Base-by-base conservation (phyloP, 257 asterid species). In the Ocimum tenuiflorum region DNA sequence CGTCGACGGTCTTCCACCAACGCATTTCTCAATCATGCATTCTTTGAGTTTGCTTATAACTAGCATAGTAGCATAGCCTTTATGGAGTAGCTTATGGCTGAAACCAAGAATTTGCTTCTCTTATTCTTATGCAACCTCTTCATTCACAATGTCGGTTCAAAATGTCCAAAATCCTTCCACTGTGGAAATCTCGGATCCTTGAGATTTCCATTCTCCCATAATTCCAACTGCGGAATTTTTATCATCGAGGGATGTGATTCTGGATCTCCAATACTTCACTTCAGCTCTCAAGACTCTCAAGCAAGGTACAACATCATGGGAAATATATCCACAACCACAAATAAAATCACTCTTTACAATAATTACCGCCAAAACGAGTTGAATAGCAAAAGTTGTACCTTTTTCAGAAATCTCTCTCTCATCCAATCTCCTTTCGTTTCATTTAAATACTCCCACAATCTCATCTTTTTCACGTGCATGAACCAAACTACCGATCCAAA, bases 181-280 rank as follows among this genome's bases (percentile, higher is more conserved):
- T 24, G 60, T 24, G 60, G 41, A 7, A 4, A 0, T 53, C 20
- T 53, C 12, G 60, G 60, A 9, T 22, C 20, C 11, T 41, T 57
- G 48, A 13, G 15, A 35, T 35, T 57, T 8, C 45, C 63, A 1
- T 36, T 36, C 3, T 3, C 17, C 13, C 6, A 48, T 0, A 7
- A 7, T 48, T 17, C 2, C 1, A 18, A n/a, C 0, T 83, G 87
- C 15, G 87, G 89, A 6, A 24, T 77, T 35, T 51, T 70, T 63
- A 8, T 22, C 24, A 42, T 79, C 9, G 9, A 69, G 3, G 63
- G 73, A 22, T n/a, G 64, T 0, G 12, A 1, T 11, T 8, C 18
- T 0, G 17, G n/a, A 24, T 0, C 6, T 38, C 82, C 81, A 24
- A 22, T 0, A 4, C 13, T 85, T 45, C 53, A 60, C 33, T 39